Conservation (phyloP, 768 basidiomycete genomes). For the Clavulina sp. region DNA sequence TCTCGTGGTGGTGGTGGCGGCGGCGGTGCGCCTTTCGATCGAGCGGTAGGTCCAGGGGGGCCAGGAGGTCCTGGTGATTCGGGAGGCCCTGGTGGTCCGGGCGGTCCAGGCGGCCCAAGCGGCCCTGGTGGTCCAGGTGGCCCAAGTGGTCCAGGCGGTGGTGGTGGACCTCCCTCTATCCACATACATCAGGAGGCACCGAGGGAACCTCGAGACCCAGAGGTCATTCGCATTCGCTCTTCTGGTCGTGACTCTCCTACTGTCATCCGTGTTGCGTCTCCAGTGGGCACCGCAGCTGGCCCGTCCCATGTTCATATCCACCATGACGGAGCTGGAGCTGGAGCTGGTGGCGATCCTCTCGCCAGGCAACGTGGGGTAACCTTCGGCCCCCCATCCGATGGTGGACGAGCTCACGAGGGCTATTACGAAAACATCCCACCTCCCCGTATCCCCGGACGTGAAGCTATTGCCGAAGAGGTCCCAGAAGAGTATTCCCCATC, state of each 20-base stretch:
- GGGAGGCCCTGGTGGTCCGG: neutral
- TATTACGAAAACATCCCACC: neutral
- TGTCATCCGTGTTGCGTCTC: neutral
- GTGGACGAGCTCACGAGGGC: too few species aligned
- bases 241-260: neutral
- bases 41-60: neutral
- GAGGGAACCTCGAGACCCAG: too few species aligned
- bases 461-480: too few species aligned
- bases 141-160: neutral
- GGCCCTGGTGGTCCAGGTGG: neutral
- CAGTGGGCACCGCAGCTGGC: neutral
- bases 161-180: neutral
- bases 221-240: neutral
- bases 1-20: neutral
- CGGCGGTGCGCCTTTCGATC: neutral
- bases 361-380: too few species aligned
- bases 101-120: neutral
- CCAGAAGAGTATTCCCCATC: too few species aligned
- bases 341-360: neutral
- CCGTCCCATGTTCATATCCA: slow-evolving; percentile 1
- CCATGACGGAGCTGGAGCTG: neutral
- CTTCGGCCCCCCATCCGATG: too few species aligned
- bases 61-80: neutral
- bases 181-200: neutral
- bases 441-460: neutral